Evolutionary conservation across 805 yeast genomes (phyloP).

Genomic region (Pichia manshurica): DNA sequence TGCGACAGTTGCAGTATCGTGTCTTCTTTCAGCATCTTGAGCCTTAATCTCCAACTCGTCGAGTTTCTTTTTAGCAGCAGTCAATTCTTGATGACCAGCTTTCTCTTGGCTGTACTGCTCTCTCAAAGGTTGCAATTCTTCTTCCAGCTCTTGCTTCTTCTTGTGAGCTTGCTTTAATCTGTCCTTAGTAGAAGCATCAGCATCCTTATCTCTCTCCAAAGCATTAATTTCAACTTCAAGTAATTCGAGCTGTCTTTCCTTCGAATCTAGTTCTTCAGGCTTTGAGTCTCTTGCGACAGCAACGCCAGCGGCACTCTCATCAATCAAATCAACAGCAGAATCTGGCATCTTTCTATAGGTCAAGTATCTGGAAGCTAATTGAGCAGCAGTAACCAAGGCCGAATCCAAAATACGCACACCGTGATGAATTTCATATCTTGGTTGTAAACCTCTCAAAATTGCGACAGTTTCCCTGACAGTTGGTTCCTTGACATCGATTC

Average conservation of each 20-base stretch:
- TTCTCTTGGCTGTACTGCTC: conserved; percentile 84
- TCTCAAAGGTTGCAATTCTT: conserved; percentile 76
- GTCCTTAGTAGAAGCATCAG: conserved; percentile 77
- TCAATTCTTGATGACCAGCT: conserved; percentile 85
- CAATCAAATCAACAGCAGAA: conserved; percentile 93
- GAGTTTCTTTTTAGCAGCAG: conserved; percentile 79
- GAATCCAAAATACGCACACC: conserved; percentile 95
- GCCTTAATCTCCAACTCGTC: conserved; percentile 94
- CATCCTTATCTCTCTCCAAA: conserved; percentile 88
- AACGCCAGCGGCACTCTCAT: conserved; percentile 93
- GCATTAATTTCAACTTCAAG: conserved; percentile 96
- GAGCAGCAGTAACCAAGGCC: conserved; percentile 92
- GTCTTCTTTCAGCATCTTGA: conserved; percentile 93
- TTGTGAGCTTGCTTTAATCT: conserved; percentile 75
- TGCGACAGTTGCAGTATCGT: conserved; percentile 90
- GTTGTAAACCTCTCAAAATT: conserved; percentile 91
- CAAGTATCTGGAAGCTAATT: conserved; percentile 85
- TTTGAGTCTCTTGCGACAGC: conserved; percentile 98
- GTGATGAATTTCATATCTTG: conserved; percentile 92
- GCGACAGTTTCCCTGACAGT: conserved; percentile 91
- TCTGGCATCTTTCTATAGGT: conserved; percentile 96
- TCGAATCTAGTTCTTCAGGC: conserved; percentile 91
- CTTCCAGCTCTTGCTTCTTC: conserved; percentile 77
- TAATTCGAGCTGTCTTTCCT: conserved; percentile 88
- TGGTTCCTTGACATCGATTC: conserved; percentile 93